Conservation (phyloP, 1,284 basidiomycete genomes). For the Porogramme epimiltina region DNA sequence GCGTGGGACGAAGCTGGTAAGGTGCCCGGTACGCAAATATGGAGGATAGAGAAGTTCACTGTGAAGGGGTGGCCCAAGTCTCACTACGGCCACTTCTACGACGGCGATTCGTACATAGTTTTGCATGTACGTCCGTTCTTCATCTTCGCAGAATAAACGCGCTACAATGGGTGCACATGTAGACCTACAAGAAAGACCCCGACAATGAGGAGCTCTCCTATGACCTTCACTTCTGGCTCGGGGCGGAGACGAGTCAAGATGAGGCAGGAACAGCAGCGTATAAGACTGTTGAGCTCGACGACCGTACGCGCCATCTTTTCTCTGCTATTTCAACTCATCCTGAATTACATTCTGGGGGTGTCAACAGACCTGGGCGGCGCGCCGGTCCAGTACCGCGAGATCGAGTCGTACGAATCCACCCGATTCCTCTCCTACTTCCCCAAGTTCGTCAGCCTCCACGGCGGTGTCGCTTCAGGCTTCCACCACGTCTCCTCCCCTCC, state of each 20-base stretch:
- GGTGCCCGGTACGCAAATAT: constrained; percentile 49
- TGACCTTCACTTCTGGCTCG: constrained; percentile 70
- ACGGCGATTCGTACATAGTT: constrained; percentile 68
- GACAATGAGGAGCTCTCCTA: constrained; percentile 51
- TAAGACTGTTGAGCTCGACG: constrained; percentile 70
- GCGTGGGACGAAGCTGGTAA: constrained; percentile 55
- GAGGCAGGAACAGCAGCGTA: constrained; percentile 69
- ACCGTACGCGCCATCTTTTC: constrained; percentile 45
- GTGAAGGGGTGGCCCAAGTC: constrained; percentile 57
- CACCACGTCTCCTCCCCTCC: constrained; percentile 55
- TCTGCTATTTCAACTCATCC: constrained; percentile 40
- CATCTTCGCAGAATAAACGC: not conserved
- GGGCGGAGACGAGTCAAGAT: constrained; percentile 59
- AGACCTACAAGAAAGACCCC: constrained; percentile 53
- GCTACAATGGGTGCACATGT: constrained; percentile 32
- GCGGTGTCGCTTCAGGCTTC: constrained; percentile 62
- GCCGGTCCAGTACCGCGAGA: constrained; percentile 64
- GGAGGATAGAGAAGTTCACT: constrained; percentile 61
- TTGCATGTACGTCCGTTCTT: constrained; percentile 45
- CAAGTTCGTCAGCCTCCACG: constrained; percentile 50
- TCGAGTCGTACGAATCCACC: constrained; percentile 57
- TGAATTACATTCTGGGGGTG: constrained; percentile 33
- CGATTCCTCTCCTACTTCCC: constrained; percentile 64
- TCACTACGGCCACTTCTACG: constrained; percentile 55
- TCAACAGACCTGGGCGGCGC: constrained; percentile 48